Base-by-base conservation (phyloP, 1,284 basidiomycete genomes). In the Rhodofomes roseus region DNA sequence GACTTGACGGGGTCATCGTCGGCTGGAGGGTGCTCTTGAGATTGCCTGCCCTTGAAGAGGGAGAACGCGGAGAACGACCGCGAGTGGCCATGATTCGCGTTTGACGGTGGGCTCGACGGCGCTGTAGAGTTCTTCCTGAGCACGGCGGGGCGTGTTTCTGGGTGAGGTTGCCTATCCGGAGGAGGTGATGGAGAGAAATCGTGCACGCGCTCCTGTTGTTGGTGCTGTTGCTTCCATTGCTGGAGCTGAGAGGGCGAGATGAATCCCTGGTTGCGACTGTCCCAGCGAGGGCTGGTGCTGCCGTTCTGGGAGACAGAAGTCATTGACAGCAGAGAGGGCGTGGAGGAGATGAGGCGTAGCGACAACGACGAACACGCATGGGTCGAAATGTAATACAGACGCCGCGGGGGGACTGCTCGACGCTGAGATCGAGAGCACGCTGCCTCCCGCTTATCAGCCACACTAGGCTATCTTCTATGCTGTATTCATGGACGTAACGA, bases 191-290 rank as follows among this genome's bases (percentile, higher is more conserved):
- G 60, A 58, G 53, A 62, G 56, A 54, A 61, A 50, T 60, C 62
- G 54, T 66, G 68, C 8, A 52, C 53, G 48, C 56, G 39, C 37
- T 60, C 63, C 37, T 62, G 62, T 58, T 68, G 68, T 65, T 70
- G 61, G 62, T 68, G 62, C 58, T 68, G 68, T 65, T 70, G 61
- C 63, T 68, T 66, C 65, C 65, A 74, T 54, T 80, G 78, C 61
- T 80, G 80, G 1, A 83, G 74, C 54, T 76, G 78, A 16, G 79
- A 72, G 14, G 81, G 81, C 3, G 80, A 77, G 43, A 83, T 75
- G 62, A 83, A 82, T 25, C 77, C 76, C 23, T 76, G 73, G 59
- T 81, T 77, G 43, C 79, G 76, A 63, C 63, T 76, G 63, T 83
- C 81, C 81, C 81, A 81, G 65, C 76, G 76, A 27, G 67, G 66